These are phyloP conservation scores for Mortierella sp. DNA, from an alignment of 371 early-diverging fungal species.

Conservation along the genomic window DNA sequence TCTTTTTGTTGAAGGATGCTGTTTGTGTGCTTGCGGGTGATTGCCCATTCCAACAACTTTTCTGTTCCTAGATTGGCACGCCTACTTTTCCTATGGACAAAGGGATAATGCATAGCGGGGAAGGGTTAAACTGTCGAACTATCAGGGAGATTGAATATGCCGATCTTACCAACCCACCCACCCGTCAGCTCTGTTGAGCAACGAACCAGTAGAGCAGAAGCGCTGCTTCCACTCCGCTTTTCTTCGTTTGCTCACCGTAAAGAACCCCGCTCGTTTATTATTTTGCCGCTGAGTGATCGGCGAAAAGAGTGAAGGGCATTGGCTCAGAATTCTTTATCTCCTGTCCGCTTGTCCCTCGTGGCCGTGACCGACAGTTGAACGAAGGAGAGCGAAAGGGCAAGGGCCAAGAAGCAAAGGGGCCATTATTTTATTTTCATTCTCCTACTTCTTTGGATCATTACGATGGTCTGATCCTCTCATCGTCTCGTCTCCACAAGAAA, in stretches of 20 bases:
- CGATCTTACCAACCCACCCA: no score
- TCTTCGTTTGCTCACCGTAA: not conserved
- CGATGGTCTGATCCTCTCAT: not conserved
- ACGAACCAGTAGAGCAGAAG: no score
- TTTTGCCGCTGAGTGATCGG: not conserved
- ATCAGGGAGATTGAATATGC: no score
- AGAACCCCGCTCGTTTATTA: not conserved
- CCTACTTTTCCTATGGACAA: no score
- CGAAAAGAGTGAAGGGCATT: not conserved
- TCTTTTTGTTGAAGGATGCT: not conserved
- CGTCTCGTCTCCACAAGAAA: not conserved
- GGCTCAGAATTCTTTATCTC: not conserved
- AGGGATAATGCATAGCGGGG: no score
- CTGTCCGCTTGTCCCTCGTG: not conserved
- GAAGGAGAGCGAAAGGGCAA: not conserved
- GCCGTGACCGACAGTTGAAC: not conserved
- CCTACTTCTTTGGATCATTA: not conserved
- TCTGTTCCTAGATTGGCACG: no score
- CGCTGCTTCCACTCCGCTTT: not conserved
- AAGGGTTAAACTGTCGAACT: no score
- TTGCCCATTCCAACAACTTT: no score
- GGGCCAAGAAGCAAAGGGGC: not conserved
- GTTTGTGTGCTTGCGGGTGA: no score
- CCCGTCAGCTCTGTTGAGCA: no score
- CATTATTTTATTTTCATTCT: not conserved